Percentiles rank a stretch among this genome's conserved stretches.
phyloP scores from a whole-genome alignment of 805 yeast species.

The Metschnikowia corniflorae region DNA sequence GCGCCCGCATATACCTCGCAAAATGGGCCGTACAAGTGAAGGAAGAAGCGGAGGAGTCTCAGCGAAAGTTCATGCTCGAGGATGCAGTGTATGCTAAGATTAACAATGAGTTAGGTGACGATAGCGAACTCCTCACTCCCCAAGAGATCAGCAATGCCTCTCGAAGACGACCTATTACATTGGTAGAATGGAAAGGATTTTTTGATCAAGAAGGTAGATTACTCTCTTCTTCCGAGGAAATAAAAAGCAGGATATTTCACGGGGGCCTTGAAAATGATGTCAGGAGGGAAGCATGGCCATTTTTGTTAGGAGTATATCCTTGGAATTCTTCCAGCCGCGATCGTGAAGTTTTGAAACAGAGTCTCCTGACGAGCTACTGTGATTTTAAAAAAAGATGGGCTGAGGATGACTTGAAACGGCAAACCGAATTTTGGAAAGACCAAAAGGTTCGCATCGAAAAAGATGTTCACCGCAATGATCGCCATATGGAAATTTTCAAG shows the following conservation, averaged over 20 bases:
- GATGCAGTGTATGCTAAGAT: slow-evolving; percentile 59
- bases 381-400: slow-evolving; percentile 72
- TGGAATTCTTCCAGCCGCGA: slow-evolving; percentile 82
- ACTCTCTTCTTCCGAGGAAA: slow-evolving; percentile 68
- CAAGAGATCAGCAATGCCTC: slow-evolving; percentile 59
- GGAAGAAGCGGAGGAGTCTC: slow-evolving; percentile 73
- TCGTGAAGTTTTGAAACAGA: slow-evolving; percentile 53
- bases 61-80: slow-evolving; percentile 48
- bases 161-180: slow-evolving; percentile 62
- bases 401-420: slow-evolving; percentile 46
- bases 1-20: slow-evolving; percentile 87
- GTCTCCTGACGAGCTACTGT: slow-evolving; percentile 57
- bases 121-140: slow-evolving; percentile 46
- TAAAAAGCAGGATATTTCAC: slow-evolving; percentile 81
- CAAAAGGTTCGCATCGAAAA: slow-evolving; percentile 88
- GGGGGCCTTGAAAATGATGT: slow-evolving; percentile 68
- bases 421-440: slow-evolving; percentile 74
- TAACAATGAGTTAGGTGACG: slow-evolving; percentile 54
- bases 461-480: slow-evolving; percentile 89
- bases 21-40: slow-evolving; percentile 96
- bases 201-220: slow-evolving; percentile 80
- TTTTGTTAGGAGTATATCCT: slow-evolving; percentile 76
- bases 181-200: slow-evolving; percentile 77
- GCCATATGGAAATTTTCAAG: slow-evolving; percentile 64
- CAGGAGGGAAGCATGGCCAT: slow-evolving; percentile 80